Conservation (phyloP, 495 filamentous ascomycete genomes). For the Delitschia confertaspora region DNA sequence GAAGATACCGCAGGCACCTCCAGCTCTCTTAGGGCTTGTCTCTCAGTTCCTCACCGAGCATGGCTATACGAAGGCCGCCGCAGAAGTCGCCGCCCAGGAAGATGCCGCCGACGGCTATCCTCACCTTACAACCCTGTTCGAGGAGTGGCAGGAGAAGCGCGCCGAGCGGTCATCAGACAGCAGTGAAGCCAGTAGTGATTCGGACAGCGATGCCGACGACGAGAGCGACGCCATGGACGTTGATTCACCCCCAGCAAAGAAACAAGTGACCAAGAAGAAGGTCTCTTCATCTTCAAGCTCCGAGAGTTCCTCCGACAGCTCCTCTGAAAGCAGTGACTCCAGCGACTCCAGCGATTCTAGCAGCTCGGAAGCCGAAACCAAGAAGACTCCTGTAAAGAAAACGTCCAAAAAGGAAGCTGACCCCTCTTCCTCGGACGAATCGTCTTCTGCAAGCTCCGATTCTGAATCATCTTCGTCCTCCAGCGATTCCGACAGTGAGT, state of each 20-base stretch:
- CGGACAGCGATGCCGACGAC: conserved; percentile 7
- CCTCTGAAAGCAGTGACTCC: conserved; percentile 4
- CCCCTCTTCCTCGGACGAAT: not conserved
- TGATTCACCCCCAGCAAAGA: not conserved
- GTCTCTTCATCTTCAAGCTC: conserved; percentile 4
- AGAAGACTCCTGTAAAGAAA: not conserved
- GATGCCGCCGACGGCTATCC: conserved; percentile 10
- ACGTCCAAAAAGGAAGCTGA: not conserved
- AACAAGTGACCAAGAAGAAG: not conserved
- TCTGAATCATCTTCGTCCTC: no score
- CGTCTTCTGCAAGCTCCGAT: conserved; percentile 9
- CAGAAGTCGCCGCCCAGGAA: not conserved
- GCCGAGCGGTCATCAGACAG: no score
- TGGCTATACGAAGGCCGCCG: conserved; percentile 21
- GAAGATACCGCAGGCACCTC: conserved; percentile 15
- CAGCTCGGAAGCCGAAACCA: conserved; percentile 22
- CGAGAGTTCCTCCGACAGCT: not conserved
- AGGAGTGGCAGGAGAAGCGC: conserved; percentile 20
- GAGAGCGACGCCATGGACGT: no score
- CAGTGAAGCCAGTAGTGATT: conserved; percentile 8
- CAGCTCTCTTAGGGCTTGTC: conserved; percentile 21
- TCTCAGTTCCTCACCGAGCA: conserved; percentile 18
- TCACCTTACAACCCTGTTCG: conserved; percentile 14
- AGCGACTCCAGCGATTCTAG: conserved; percentile 15
- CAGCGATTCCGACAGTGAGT: not conserved